Base-by-base conservation (phyloP, 805 yeast genomes). In the Kuraishia ogatae region DNA sequence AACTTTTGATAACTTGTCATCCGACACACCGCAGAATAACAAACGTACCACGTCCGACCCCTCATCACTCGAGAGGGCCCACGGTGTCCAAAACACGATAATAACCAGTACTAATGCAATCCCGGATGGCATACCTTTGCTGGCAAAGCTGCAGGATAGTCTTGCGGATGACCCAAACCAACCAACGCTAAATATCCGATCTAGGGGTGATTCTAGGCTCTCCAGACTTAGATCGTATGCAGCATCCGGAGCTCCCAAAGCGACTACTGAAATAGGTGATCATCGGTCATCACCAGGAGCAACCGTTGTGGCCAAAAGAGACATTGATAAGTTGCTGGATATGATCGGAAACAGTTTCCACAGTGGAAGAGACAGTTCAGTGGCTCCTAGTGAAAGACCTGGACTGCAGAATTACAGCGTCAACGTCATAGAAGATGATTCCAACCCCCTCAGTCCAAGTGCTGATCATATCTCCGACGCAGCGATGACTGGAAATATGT, bases 1-100 rank as follows among this genome's bases (percentile, higher is more conserved):
- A 35, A 73, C 71, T 2, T 61, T 72, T 50, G 68, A 68, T 15
- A 64, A 66, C 53, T 29, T 54, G 53, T 43, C 47, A 19, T 39
- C 52, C 4, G 39, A 47, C 6, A 47, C 50, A 15, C 50, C 50
- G 4, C 50, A 21, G n/a, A 23, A 35, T 15, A 35, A n/a, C n/a
- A n/a, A 19, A 21, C 39, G 53, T 13, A 19, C 52, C 51, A 29
- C 24, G 24, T 39, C 50, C 13, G 46, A 28, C 22, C 28, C 29
- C 20, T 15, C 43, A 15, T 28, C 35, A n/a, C 10, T 47, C 19
- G 43, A 35, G 43, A 35, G 29, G 49, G 22, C 2, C 24, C 54
- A 35, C 39, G 39, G 15, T 19, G 13, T 13, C 3, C 10, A 8
- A 21, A 39, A 15, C 46, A 48, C 17, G 28, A 54, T 7, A 29